Evolutionary conservation across 2,329 filamentous ascomycete species (phyloP).

Genomic region (Aspergillus niger): DNA sequence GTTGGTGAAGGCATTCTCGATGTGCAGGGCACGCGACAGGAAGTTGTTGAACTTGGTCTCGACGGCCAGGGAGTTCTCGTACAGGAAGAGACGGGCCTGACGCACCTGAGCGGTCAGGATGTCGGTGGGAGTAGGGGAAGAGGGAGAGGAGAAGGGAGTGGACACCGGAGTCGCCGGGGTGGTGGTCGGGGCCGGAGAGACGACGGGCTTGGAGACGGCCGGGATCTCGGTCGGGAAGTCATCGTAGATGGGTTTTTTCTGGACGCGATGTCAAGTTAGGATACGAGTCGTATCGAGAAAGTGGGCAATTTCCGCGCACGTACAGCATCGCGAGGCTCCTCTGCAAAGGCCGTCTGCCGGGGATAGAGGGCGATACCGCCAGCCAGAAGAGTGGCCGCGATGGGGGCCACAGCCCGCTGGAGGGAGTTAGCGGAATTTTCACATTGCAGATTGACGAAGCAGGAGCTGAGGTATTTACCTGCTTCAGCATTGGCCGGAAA

Average conservation of each 20-base stretch:
- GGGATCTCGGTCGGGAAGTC: slow-evolving; percentile 38
- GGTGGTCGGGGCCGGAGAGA: slow-evolving; percentile 25
- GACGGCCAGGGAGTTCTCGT: slow-evolving; percentile 70
- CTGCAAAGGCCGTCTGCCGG: slow-evolving; percentile 45
- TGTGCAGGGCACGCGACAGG: slow-evolving; percentile 76
- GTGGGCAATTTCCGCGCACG: slow-evolving; percentile 10
- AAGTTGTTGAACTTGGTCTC: slow-evolving; percentile 82
- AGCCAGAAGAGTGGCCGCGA: slow-evolving; percentile 44
- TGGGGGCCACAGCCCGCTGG: slow-evolving; percentile 43
- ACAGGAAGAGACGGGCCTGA: slow-evolving; percentile 75
- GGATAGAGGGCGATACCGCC: slow-evolving; percentile 44
- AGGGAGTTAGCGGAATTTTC: slow-evolving; percentile 29
- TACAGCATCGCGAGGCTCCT: slow-evolving; percentile 43
- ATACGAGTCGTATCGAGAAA: neutral
- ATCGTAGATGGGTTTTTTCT: slow-evolving; percentile 50
- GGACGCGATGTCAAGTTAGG: neutral
- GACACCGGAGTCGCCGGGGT: slow-evolving; percentile 69
- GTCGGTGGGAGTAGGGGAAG: slow-evolving; percentile 78
- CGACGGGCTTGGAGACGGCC: slow-evolving; percentile 27
- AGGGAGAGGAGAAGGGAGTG: slow-evolving; percentile 31
- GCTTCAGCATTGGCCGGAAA: slow-evolving; percentile 45
- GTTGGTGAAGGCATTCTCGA: slow-evolving; percentile 86
- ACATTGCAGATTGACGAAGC: slow-evolving; percentile 9
- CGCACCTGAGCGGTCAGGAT: slow-evolving; percentile 82
- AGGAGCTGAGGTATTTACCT: slow-evolving; percentile 31